Evolutionary conservation across 768 basidiomycete genomes (phyloP).

Genomic region (Hydnomerulius pinastri): DNA sequence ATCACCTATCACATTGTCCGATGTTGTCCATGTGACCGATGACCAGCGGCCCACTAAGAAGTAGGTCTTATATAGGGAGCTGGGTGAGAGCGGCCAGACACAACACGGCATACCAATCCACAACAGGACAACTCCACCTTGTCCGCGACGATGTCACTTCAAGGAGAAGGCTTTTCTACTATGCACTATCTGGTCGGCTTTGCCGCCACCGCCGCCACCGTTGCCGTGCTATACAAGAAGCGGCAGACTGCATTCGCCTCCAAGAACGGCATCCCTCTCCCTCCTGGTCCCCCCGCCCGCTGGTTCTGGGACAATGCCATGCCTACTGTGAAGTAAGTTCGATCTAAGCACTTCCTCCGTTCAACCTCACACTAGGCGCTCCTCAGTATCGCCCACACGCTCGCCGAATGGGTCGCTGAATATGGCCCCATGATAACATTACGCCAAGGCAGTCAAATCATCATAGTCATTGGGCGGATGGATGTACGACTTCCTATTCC

Average conservation of each 20-base stretch:
- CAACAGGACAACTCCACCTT: no score
- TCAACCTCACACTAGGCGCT: neutral
- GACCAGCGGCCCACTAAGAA: no score
- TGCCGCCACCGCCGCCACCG: neutral
- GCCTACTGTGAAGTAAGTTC: conserved; percentile 20
- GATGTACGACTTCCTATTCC: conserved; percentile 12
- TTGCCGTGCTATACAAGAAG: conserved; percentile 5
- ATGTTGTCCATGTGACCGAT: no score
- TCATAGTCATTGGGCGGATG: conserved; percentile 21
- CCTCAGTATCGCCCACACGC: conserved; percentile 24
- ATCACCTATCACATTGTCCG: no score
- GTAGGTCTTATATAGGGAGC: no score
- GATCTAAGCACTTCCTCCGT: neutral
- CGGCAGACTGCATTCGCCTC: neutral
- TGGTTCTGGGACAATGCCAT: conserved; percentile 27
- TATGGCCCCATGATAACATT: conserved; percentile 62
- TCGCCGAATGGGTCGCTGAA: conserved; percentile 53
- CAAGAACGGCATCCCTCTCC: conserved; percentile 17
- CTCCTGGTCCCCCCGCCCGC: conserved; percentile 25
- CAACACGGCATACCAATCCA: no score
- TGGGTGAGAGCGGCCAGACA: no score
- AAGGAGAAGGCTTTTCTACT: neutral
- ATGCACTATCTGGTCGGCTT: conserved; percentile 3
- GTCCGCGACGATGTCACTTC: neutral
- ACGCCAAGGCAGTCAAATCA: conserved; percentile 41